These are phyloP conservation scores for Pyrus hybrid DNA, from an alignment of 331 rosid species.

Conservation along the genomic window DNA sequence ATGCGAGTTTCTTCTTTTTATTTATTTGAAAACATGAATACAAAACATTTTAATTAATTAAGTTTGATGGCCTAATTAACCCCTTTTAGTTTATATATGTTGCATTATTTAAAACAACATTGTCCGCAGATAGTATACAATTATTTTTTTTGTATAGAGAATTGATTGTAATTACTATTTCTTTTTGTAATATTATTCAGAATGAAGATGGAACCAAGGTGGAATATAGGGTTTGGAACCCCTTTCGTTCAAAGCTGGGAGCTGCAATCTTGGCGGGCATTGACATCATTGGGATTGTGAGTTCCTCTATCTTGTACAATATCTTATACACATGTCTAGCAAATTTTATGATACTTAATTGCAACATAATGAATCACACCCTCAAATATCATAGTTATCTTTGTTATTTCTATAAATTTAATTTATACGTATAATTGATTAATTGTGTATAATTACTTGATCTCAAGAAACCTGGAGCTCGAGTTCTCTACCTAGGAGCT, in stretches of 20 bases:
- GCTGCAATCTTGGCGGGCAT: slow-evolving; percentile 90
- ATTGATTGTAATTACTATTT: neutral
- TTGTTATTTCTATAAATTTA: neutral
- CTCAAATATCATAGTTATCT: too few species aligned
- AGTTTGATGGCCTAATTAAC: too few species aligned
- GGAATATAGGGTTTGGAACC: slow-evolving; percentile 86
- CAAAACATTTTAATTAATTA: too few species aligned
- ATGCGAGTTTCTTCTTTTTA: too few species aligned
- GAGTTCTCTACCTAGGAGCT: slow-evolving; percentile 83
- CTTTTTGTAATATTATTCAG: slow-evolving; percentile 12
- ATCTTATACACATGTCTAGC: too few species aligned
- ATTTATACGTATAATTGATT: neutral
- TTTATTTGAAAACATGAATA: too few species aligned
- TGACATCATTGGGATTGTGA: slow-evolving; percentile 81
- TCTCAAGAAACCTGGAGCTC: slow-evolving; percentile 73
- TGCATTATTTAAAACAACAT: too few species aligned
- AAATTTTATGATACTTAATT: too few species aligned
- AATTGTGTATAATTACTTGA: too few species aligned
- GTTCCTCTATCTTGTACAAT: neutral
- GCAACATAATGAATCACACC: too few species aligned
- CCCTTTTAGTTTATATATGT: too few species aligned
- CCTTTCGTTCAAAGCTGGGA: slow-evolving; percentile 87
- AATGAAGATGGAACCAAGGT: slow-evolving; percentile 68
- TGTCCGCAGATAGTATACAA: neutral
- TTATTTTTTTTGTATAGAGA: neutral